Evolutionary conservation across 1,284 basidiomycete species (phyloP), one percentile per base, ranked within the genome.

Genomic region (Lignosus rhinocerotis): DNA sequence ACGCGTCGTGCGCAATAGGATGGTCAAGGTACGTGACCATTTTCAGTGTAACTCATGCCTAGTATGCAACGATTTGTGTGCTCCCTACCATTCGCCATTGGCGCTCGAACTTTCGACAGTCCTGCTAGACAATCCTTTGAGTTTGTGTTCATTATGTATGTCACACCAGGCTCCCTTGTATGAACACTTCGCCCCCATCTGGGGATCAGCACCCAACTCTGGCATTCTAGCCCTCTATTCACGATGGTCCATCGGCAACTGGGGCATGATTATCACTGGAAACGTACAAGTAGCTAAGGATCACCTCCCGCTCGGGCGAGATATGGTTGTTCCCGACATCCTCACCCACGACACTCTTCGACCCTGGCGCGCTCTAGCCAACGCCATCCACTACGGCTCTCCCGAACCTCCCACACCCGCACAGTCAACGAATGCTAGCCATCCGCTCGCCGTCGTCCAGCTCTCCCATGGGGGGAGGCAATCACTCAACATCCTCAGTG

Each of bases 221-320:
- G 72, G 79, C 38, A 90, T 94, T 69, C 73, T 80, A 41, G 69
- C 73, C 1, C 79, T 98, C 25, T 98, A 98, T 71, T 74, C 82
- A 0, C 76, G 78, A 64, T 98, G 95, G 94, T 85, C 87, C 0
- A 71, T 78, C 39, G 85, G 88, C 4, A 81, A 82, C 19, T 98
- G 93, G 93, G 96, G 94, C 0, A 91, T 97, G 78, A 78, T 98
- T 54, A 76, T 96, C 51, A 94, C 95, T 0, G 94, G 96, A 16
- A 98, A 98, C 67, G 83, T 95, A 1, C 90, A 92, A 65, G 86
- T 98, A 33, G 85, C 86, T 46, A 67, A 70, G 0, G 72, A 78
- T 0, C 93, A 96, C 70, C 80, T 96, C 1, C 82, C 89, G 0
- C 80, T 94, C 9, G 94, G 93, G 1, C 84, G 92, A 59, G 96